Percentiles rank a stretch among this genome's conserved stretches.
These are phyloP conservation scores for Pharus latifolius DNA, from an alignment of 176 grass and related monocot genomes.

Conservation along the genomic window DNA sequence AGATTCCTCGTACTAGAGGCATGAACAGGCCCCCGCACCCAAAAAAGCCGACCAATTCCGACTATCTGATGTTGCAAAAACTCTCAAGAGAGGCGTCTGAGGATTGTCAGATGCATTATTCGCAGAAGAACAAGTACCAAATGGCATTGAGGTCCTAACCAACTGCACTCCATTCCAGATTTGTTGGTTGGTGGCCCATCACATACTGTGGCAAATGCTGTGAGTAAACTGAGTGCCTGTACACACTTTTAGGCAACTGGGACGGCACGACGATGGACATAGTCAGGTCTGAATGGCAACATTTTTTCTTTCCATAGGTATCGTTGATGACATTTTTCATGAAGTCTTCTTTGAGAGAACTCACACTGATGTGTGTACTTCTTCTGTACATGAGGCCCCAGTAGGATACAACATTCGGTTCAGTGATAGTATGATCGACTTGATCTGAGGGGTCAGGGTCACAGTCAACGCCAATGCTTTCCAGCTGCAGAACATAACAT, in stretches of 20 bases:
- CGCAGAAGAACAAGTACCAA: constrained; percentile 10
- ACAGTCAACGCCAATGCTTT: constrained; percentile 35
- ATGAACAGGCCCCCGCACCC: constrained; percentile 16
- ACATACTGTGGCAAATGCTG: constrained; percentile 21
- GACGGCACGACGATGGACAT: constrained; percentile 26
- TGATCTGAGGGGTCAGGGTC: constrained; percentile 47
- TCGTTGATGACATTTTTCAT: constrained; percentile 45
- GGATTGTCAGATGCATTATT: constrained; percentile 7
- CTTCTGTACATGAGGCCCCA: constrained; percentile 42
- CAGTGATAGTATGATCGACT: constrained; percentile 31
- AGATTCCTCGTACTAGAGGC: constrained; percentile 16
- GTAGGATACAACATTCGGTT: constrained; percentile 48
- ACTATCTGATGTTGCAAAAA: constrained; percentile 9
- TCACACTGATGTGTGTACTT: constrained; percentile 17
- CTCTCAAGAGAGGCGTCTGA: constrained; percentile 3
- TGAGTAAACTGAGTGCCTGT: constrained; percentile 15
- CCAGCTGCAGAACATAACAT: constrained; percentile 44
- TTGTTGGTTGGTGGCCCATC: constrained; percentile 23
- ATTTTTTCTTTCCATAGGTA: constrained; percentile 39
- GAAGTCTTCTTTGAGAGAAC: constrained; percentile 48
- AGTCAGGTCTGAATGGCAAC: constrained; percentile 24
- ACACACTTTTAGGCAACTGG: constrained; percentile 41
- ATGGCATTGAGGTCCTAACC: constrained; percentile 1
- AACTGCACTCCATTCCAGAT: constrained; percentile 9
- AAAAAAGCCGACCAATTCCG: background rate